Base-by-base conservation (phyloP, 768 basidiomycete species). In the Baorangia bicolor region DNA sequence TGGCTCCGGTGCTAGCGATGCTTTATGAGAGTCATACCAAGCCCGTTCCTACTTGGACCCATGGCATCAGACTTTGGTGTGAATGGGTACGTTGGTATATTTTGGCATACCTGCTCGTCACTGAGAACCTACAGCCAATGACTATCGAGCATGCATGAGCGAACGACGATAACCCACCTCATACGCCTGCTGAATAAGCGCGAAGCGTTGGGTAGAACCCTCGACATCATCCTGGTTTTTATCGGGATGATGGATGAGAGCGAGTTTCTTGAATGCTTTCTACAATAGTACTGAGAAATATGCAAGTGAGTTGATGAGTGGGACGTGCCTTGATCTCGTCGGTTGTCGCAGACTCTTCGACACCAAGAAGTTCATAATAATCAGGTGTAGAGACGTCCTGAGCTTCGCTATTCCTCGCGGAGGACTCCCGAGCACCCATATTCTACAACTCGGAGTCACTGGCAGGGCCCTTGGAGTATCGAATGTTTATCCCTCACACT, bases 21-120 rank as follows among this genome's bases (percentile, higher is more conserved):
- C 85, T 55, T 87, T 86, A 70, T 98, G 96, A 5, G 86, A 86
- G 72, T 99, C 97, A 72, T 99, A 99, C 92, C 94, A 99, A 41
- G 97, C 94, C 63, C 97, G 80, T 79, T 98, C 96, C 90, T 96
- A 83, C 77, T 81, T 78, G 70, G 63, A 49, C 44, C 43, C 38
- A 58, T 31, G 42, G 41, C 53, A 57, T 67, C 52, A 63, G 58
- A 42, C 39, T 52, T 51, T 43, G 51, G 34, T 27, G 53, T n/a
- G 11, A 21, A 53, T 6, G 16, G 11, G n/a, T 23, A 51, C 18
- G 31, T 35, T 2, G 53, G 49, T 38, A 56, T 59, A 55, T 41
- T 46, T 41, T 11, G 31, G 59, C 83, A 73, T 74, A 92, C 94
- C 82, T 98, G 94, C 57, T 95, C 92, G 70, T 98, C 96, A 63